Percentiles rank a stretch among this genome's conserved stretches.
Conservation (phyloP, 176 grass and related monocot genomes). For the Eragrostis curvula region DNA sequence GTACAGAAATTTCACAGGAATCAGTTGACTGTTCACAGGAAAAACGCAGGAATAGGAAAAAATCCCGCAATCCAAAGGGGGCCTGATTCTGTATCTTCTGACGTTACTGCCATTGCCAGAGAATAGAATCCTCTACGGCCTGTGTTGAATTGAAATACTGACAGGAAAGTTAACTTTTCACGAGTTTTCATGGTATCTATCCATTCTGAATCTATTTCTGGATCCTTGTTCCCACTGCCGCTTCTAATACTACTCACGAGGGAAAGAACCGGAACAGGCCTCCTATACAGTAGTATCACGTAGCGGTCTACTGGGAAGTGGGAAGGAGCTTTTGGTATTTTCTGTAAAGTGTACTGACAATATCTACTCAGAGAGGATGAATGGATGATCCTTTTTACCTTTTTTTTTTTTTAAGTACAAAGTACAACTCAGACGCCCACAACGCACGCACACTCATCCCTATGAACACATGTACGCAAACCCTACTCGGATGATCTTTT, state of each 20-base stretch:
- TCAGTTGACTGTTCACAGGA: too few relatives aligned
- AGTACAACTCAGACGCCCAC: too few relatives aligned
- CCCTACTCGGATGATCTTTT: too few relatives aligned
- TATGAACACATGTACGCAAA: too few relatives aligned
- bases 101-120: slow-evolving; percentile 7
- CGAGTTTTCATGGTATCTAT: background rate
- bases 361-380: background rate
- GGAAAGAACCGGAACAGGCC: slow-evolving; percentile 1
- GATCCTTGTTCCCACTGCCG: background rate
- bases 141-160: slow-evolving; percentile 12
- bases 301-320: too few relatives aligned
- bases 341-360: background rate
- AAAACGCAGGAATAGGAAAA: too few relatives aligned
- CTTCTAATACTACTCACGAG: background rate
- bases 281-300: too few relatives aligned
- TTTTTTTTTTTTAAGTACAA: too few relatives aligned
- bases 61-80: too few relatives aligned
- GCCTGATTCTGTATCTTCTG: background rate
- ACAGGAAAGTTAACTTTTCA: background rate
- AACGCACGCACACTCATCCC: too few relatives aligned
- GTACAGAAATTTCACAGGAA: too few relatives aligned
- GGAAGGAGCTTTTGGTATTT: background rate
- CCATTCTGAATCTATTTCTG: background rate
- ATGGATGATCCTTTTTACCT: too few relatives aligned
- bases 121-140: slow-evolving; percentile 20